Conservation (phyloP, 176 grass and related monocot species). For the Cenchrus americanus region DNA sequence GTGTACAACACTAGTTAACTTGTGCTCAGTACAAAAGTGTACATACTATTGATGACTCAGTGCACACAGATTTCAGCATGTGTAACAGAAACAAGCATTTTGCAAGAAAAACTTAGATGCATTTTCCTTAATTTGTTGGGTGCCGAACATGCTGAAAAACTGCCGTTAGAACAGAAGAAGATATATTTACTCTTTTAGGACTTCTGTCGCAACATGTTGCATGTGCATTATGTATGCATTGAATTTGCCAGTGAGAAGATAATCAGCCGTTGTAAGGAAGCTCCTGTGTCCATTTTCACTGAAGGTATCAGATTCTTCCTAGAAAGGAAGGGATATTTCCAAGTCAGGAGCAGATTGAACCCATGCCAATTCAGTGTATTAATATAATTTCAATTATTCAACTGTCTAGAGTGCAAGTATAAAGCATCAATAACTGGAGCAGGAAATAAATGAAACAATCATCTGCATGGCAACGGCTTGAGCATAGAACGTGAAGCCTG, state of each 20-base stretch:
- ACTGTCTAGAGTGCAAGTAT: background rate
- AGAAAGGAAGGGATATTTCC: slow-evolving; percentile 44
- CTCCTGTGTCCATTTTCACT: slow-evolving; percentile 65
- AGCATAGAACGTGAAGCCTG: background rate
- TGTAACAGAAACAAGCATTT: slow-evolving; percentile 19
- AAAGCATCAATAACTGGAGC: background rate
- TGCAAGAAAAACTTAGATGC: background rate
- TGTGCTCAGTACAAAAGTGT: background rate
- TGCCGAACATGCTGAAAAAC: background rate
- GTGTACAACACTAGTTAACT: background rate
- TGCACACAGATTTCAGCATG: background rate
- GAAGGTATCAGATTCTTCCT: slow-evolving; percentile 69
- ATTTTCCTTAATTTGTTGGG: background rate
- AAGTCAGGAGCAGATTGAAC: slow-evolving; percentile 24
- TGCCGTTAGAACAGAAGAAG: slow-evolving; percentile 2
- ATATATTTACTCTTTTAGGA: slow-evolving; percentile 90
- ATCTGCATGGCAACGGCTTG: background rate
- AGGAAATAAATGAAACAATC: background rate
- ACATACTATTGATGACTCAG: background rate
- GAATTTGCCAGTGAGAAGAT: slow-evolving; percentile 77
- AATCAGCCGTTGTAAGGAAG: slow-evolving; percentile 89
- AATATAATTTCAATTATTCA: slow-evolving; percentile 7
- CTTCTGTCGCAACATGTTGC: slow-evolving; percentile 67
- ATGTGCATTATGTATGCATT: slow-evolving; percentile 69
- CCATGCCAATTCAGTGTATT: background rate